A percentile compares a stretch with the other conserved stretches of the same genome.
These are phyloP conservation scores for Aspergillus homomorphus DNA, from an alignment of 495 filamentous ascomycete species.

Conservation along the genomic window DNA sequence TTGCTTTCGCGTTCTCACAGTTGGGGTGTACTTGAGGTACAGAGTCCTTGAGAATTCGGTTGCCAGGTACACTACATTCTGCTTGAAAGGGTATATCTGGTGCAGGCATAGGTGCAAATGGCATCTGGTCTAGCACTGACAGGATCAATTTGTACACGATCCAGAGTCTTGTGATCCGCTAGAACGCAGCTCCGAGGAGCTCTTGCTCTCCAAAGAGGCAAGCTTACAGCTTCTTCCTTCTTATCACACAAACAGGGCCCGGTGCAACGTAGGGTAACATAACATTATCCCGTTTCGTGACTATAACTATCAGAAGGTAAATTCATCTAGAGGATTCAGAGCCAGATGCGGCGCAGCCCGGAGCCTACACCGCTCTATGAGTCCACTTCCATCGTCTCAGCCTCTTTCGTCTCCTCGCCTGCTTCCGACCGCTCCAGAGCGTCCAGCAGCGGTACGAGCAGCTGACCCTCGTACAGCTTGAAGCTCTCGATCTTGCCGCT, in stretches of 20 bases:
- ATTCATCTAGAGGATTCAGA: background rate
- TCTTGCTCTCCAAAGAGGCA: background rate
- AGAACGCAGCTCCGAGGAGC: constrained; percentile 7
- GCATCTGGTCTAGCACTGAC: too few species aligned
- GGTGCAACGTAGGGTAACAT: background rate
- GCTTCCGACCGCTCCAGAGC: constrained; percentile 68
- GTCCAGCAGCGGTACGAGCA: constrained; percentile 66
- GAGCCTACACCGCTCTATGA: constrained; percentile 41
- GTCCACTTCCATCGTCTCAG: constrained; percentile 82
- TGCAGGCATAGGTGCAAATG: too few species aligned
- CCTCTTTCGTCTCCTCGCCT: constrained; percentile 56
- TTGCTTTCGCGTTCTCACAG: background rate
- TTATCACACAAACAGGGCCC: background rate
- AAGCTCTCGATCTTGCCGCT: constrained; percentile 68
- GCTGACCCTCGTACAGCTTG: constrained; percentile 86
- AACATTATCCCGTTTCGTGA: constrained; percentile 5
- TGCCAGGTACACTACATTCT: too few species aligned
- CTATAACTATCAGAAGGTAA: background rate
- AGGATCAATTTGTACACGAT: too few species aligned
- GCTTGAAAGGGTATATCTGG: too few species aligned
- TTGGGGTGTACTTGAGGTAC: too few species aligned
- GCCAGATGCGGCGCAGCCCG: background rate
- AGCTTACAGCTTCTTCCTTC: background rate
- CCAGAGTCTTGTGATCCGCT: too few species aligned
- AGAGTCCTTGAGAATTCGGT: too few species aligned